These are phyloP conservation scores for Amanita pallidorosea DNA, from an alignment of 768 basidiomycete genomes.

Conservation along the genomic window DNA sequence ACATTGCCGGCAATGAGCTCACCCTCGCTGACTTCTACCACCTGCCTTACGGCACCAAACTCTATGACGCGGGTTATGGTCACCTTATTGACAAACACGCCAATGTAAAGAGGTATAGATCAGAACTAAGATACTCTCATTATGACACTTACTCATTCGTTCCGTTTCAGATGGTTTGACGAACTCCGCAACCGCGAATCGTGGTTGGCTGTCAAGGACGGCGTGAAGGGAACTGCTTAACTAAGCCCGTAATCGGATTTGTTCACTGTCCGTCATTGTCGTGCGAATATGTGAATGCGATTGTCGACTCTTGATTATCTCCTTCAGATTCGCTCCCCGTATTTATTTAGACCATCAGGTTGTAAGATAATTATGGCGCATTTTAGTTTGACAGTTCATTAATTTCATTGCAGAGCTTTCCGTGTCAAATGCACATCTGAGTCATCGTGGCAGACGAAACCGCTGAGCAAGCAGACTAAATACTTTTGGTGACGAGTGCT, in stretches of 20 bases:
- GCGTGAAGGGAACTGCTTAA: constrained; percentile 10
- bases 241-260: not conserved
- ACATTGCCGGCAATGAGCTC: constrained; percentile 44
- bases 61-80: constrained; percentile 15
- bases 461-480: too few species aligned
- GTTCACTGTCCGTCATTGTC: too few species aligned
- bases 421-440: too few species aligned
- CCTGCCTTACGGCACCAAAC: constrained; percentile 26
- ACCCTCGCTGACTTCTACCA: constrained; percentile 53
- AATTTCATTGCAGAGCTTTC: too few species aligned
- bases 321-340: too few species aligned
- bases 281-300: too few species aligned
- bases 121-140: not conserved
- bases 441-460: too few species aligned
- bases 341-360: too few species aligned
- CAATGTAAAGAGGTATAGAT: constrained; percentile 31
- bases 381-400: too few species aligned
- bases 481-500: too few species aligned
- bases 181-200: not conserved
- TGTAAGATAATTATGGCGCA: too few species aligned
- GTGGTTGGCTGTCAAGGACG: constrained; percentile 34
- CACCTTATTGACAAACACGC: constrained; percentile 23
- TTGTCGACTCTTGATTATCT: too few species aligned
- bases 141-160: not conserved
- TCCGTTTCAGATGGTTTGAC: not conserved